These are phyloP conservation scores for Gryganskiella cystojenkinii DNA, from an alignment of 192 early-diverging fungal genomes.

Conservation along the genomic window DNA sequence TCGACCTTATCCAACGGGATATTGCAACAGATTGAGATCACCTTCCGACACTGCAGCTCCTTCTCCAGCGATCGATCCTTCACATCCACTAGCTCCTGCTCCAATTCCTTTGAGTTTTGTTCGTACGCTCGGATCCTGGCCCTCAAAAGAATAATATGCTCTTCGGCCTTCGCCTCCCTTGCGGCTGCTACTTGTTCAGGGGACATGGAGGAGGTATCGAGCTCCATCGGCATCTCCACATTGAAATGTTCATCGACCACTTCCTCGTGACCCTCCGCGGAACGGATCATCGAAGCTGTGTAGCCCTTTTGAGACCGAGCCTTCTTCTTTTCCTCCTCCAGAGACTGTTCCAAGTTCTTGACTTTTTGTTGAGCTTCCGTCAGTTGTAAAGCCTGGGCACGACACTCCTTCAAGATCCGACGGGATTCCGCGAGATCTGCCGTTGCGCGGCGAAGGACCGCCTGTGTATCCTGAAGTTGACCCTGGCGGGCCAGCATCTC, in stretches of 20 bases:
- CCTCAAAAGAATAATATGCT: conserved; percentile 43
- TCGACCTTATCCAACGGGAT: conserved; percentile 84
- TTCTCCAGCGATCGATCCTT: conserved; percentile 66
- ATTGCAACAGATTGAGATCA: conserved; percentile 89
- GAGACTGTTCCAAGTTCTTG: conserved; percentile 68
- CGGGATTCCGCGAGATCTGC: conserved; percentile 65
- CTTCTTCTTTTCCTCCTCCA: conserved; percentile 59
- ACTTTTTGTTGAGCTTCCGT: conserved; percentile 69
- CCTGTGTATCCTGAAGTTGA: conserved; percentile 66
- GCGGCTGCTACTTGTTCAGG: background rate
- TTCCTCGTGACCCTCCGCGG: conserved; percentile 1
- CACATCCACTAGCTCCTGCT: conserved; percentile 65
- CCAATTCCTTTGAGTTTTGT: conserved; percentile 56
- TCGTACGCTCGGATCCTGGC: conserved; percentile 50
- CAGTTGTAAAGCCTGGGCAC: conserved; percentile 60
- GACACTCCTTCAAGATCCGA: conserved; percentile 62
- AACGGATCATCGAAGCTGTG: conserved; percentile 10
- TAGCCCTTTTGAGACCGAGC: conserved; percentile 53
- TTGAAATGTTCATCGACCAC: background rate
- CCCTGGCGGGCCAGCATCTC: conserved; percentile 69
- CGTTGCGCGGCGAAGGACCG: conserved; percentile 62
- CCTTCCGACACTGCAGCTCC: conserved; percentile 83
- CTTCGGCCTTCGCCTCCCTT: background rate
- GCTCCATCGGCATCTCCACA: background rate
- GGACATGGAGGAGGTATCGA: background rate